Percentiles rank a stretch among this genome's conserved stretches.
Evolutionary conservation across 75 land plant genomes (phyloP).

Genomic region (Pinus albicaulis): DNA sequence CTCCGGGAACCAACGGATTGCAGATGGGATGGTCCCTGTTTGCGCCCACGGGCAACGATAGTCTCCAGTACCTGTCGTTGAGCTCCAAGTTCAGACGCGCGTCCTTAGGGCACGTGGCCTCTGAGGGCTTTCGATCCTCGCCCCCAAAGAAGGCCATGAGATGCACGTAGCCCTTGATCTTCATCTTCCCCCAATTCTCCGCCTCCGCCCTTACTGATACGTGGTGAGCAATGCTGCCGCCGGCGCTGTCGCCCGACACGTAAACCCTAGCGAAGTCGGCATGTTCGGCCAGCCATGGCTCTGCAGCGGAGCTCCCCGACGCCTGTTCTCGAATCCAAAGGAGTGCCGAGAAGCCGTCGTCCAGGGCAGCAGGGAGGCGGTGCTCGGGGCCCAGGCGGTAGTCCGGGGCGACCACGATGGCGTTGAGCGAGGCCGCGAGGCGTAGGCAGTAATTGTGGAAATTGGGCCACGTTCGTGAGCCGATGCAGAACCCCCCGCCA

Average conservation of each 20-base stretch:
- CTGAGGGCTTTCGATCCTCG: constrained; percentile 15
- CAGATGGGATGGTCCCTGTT: constrained; percentile 25
- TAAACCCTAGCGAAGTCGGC: constrained; percentile 5
- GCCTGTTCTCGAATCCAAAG: constrained; percentile 10
- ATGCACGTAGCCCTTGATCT: constrained; percentile 11
- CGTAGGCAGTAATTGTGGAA: constrained; percentile 13
- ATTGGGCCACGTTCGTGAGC: background rate
- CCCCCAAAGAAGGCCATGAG: constrained; percentile 23
- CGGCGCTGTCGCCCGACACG: constrained; percentile 21
- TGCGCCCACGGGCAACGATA: constrained; percentile 17
- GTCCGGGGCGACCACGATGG: constrained; percentile 32
- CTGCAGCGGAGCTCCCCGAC: background rate
- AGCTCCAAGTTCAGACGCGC: background rate
- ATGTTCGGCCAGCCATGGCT: constrained; percentile 15
- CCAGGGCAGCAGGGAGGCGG: constrained; percentile 24
- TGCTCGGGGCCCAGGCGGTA: constrained; percentile 42
- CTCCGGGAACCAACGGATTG: constrained; percentile 15
- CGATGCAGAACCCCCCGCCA: constrained; percentile 33
- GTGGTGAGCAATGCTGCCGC: constrained; percentile 16
- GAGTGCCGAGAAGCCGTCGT: constrained; percentile 27
- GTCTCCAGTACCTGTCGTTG: constrained; percentile 21
- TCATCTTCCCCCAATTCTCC: background rate
- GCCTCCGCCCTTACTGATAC: background rate
- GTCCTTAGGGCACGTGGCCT: background rate
- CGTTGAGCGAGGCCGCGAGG: constrained; percentile 3